Conservation (phyloP, 2,329 filamentous ascomycete genomes). For the Fusarium hainanense region DNA sequence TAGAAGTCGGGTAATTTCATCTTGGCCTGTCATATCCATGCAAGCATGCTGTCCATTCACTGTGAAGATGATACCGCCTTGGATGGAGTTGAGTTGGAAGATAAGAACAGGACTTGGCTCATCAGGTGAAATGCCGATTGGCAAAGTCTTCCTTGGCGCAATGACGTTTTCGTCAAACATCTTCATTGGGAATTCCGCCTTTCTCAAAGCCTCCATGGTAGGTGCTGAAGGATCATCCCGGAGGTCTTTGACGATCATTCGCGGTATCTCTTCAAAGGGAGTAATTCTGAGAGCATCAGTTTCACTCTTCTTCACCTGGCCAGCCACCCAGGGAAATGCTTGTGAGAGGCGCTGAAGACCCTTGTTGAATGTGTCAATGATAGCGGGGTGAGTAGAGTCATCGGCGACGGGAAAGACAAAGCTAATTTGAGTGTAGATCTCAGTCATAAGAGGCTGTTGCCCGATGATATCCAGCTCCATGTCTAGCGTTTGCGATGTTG, state of each 20-base stretch:
- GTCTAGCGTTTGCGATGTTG: background rate
- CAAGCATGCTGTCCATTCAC: conserved; percentile 60
- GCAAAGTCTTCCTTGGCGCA: background rate
- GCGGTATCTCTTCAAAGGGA: conserved; percentile 47
- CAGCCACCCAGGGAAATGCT: conserved; percentile 60
- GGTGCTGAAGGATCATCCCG: conserved; percentile 50
- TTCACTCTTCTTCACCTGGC: conserved; percentile 52
- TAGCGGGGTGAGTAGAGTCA: background rate
- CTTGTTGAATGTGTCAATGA: background rate
- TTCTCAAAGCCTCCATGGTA: conserved; percentile 52
- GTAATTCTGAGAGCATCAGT: conserved; percentile 55
- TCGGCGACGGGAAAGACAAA: background rate
- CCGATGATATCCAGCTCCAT: background rate
- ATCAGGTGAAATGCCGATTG: conserved; percentile 1
- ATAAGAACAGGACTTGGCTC: conserved; percentile 55
- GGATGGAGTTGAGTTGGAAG: conserved; percentile 61
- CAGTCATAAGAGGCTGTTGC: background rate
- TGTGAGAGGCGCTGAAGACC: conserved; percentile 54
- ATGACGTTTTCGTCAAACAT: conserved; percentile 55
- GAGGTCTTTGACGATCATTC: conserved; percentile 58
- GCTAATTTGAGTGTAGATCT: background rate
- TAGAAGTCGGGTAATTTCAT: conserved; percentile 58
- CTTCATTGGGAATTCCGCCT: conserved; percentile 56
- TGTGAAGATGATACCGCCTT: conserved; percentile 61
- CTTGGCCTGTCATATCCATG: conserved; percentile 64